Conservation (phyloP, 2,329 filamentous ascomycete species). For the Fusarium buxicola region DNA sequence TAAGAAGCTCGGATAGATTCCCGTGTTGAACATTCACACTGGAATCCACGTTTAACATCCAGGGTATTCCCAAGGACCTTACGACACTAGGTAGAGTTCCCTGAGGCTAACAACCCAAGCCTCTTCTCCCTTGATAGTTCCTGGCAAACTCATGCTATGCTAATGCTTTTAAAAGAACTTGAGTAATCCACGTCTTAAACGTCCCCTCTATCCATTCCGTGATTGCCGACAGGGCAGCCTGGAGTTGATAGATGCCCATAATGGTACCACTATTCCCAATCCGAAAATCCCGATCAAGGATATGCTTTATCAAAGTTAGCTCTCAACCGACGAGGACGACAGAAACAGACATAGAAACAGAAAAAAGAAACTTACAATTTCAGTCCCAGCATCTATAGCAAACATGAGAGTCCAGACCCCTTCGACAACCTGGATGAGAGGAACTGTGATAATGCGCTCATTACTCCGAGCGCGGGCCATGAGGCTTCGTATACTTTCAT, state of each 20-base stretch:
- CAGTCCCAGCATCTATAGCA: slow-evolving; percentile 6
- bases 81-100: too few species aligned
- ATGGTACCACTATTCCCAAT: slow-evolving; percentile 18
- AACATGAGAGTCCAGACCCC: slow-evolving; percentile 15
- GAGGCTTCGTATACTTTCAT: slow-evolving; percentile 20
- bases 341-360: too few species aligned
- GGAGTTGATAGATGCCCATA: slow-evolving; percentile 20
- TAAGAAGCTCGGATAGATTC: too few species aligned
- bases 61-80: too few species aligned
- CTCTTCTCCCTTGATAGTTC: too few species aligned
- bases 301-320: slow-evolving; percentile 1
- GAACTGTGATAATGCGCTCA: slow-evolving; percentile 17
- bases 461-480: neutral
- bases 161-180: too few species aligned
- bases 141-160: too few species aligned
- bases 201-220: slow-evolving; percentile 8
- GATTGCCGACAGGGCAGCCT: slow-evolving; percentile 11
- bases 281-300: slow-evolving; percentile 12
- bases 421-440: slow-evolving; percentile 12
- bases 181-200: slow-evolving; percentile 19
- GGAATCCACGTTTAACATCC: too few species aligned
- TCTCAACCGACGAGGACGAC: too few species aligned
- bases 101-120: too few species aligned
- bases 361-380: slow-evolving; percentile 17
- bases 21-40: too few species aligned